These are phyloP conservation scores for Boletus vinaceobasis DNA, from an alignment of 768 basidiomycete genomes.

Conservation along the genomic window DNA sequence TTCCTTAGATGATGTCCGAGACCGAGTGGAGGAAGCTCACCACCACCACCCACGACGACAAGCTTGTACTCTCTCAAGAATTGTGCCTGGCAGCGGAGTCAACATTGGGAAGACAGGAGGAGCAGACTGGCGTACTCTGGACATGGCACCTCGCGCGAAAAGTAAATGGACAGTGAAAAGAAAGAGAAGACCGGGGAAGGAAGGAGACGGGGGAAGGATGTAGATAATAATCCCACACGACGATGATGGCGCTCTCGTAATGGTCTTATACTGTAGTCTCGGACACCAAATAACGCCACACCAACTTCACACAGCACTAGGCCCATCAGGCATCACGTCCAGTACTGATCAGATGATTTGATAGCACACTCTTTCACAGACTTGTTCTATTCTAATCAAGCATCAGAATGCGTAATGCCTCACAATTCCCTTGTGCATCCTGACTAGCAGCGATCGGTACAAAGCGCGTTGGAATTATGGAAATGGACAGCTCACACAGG, in stretches of 20 bases:
- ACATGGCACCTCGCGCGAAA: constrained; percentile 21
- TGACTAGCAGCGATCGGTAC: not conserved
- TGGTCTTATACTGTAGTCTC: constrained; percentile 9
- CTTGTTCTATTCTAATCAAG: not conserved
- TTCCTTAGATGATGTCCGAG: not conserved
- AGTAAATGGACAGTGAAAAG: not conserved
- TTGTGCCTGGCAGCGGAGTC: constrained; percentile 52
- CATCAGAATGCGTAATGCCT: not conserved
- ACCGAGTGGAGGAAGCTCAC: constrained; percentile 47
- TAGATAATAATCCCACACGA: constrained; percentile 5
- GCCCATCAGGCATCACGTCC: not conserved
- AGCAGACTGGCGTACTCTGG: constrained; percentile 23
- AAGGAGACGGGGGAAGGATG: constrained; percentile 4
- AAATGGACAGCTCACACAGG: not conserved
- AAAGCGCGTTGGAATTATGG: no score
- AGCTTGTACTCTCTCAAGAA: constrained; percentile 97
- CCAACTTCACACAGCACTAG: constrained; percentile 4
- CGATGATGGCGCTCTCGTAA: constrained; percentile 2
- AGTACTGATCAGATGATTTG: not conserved
- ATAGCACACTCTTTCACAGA: not conserved
- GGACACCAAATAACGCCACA: constrained; percentile 27
- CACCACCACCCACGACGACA: constrained; percentile 97
- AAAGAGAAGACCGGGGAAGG: not conserved
- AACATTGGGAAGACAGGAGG: not conserved
- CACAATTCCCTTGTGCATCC: not conserved